These are phyloP conservation scores for Dryas drummondii DNA, from an alignment of 306 rosid genomes.

Conservation along the genomic window DNA sequence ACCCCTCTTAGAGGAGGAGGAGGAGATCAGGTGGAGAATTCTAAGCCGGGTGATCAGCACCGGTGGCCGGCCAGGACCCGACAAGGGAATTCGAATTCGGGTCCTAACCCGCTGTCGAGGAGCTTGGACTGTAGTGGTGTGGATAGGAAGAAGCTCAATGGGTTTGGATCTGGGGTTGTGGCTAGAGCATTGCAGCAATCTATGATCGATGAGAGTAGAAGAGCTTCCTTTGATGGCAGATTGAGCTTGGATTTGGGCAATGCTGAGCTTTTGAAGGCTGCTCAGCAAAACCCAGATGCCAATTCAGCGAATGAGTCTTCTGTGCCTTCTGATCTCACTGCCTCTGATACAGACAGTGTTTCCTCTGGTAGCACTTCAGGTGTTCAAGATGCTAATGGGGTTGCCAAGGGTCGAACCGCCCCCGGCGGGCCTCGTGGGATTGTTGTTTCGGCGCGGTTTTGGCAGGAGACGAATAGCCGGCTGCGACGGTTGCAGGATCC, in stretches of 20 bases:
- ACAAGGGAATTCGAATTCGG: constrained; percentile 37
- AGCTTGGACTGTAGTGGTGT: constrained; percentile 59
- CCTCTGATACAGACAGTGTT: constrained; percentile 95
- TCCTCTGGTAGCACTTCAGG: constrained; percentile 97
- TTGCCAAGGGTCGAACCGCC: constrained; percentile 38
- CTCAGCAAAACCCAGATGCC: constrained; percentile 46
- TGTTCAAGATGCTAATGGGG: constrained; percentile 53
- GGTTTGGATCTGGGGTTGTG: constrained; percentile 71
- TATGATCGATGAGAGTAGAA: constrained; percentile 50
- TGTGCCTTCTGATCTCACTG: constrained; percentile 72
- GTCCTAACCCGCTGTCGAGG: constrained; percentile 43
- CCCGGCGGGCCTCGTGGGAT: constrained; percentile 52
- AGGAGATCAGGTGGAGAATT: constrained; percentile 82
- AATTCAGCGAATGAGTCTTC: constrained; percentile 49
- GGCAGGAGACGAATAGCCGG: constrained; percentile 98
- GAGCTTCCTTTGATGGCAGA: constrained; percentile 81
- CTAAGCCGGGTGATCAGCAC: constrained; percentile 70
- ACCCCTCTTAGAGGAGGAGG: constrained; percentile 57
- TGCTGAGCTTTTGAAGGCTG: constrained; percentile 49
- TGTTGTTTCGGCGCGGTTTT: constrained; percentile 80
- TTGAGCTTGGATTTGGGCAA: constrained; percentile 85
- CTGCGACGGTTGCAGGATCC: constrained; percentile 90
- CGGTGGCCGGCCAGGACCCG: constrained; percentile 88
- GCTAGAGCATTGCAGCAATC: constrained; percentile 69
- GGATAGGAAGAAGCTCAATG: constrained; percentile 46